Evolutionary conservation across 768 basidiomycete species (phyloP).

Genomic region (Postia placenta): DNA sequence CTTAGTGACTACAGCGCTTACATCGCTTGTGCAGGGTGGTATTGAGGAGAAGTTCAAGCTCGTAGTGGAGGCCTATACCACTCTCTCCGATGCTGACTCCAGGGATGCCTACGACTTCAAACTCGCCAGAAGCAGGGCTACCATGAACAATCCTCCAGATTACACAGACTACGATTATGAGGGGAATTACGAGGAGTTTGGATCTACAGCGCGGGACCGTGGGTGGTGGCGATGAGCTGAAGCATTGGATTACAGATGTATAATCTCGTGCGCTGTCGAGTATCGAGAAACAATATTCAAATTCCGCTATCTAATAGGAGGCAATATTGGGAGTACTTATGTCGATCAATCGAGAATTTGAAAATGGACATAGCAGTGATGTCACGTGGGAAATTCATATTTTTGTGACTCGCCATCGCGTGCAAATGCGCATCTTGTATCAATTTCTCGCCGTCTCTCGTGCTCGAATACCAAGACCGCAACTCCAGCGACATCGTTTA

Average conservation of each 20-base stretch:
- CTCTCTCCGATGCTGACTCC: conserved; percentile 67
- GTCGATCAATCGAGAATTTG: too few species aligned
- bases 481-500: background rate
- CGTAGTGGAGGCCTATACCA: conserved; percentile 69
- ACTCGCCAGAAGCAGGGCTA: background rate
- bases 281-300: too few species aligned
- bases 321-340: too few species aligned
- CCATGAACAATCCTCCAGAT: too few species aligned
- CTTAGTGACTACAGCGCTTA: background rate
- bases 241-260: too few species aligned
- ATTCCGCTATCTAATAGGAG: too few species aligned
- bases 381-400: background rate
- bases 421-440: conserved; percentile 2
- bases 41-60: conserved; percentile 94
- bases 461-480: background rate
- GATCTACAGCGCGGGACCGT: too few species aligned
- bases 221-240: too few species aligned
- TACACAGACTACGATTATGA: too few species aligned
- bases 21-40: conserved; percentile 39
- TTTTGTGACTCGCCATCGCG: conserved; percentile 2
- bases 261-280: too few species aligned
- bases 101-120: conserved; percentile 57
- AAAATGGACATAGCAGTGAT: too few species aligned
- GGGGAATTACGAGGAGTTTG: too few species aligned
- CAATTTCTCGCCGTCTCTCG: conserved; percentile 2